Base-by-base conservation (phyloP, 108 stramenopile species). In the Nitzschia inconspicua region DNA sequence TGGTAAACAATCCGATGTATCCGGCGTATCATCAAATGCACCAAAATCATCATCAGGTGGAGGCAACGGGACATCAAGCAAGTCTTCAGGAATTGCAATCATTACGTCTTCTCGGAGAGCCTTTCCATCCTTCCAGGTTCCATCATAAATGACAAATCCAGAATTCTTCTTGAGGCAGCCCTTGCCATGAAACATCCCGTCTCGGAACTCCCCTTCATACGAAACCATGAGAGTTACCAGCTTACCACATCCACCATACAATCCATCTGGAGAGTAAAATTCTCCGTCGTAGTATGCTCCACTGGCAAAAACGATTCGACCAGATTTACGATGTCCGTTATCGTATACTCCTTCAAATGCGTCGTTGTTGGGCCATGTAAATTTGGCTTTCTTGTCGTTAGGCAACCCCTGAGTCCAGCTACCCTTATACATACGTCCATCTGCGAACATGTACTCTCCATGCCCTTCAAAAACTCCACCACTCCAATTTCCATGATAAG, bases 201-300 rank as follows among this genome's bases (percentile, higher is more conserved):
- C 30, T 10, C 24, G 11, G 47, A 66, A 76, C 0, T 53, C 53
- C 37, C 75, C 75, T 2, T 29, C 16, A 51, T 70, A 76, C 2
- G 24, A 36, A 23, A 47, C 24, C 6, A 44, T 39, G 13, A 32
- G 6, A 18, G 47, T 50, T 7, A 65, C 57, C 39, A 72, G 49
- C 10, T 24, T 57, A 3, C 63, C 71, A 20, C 60, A 24, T 42
- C 71, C 71, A 58, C 41, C 23, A 32, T 65, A 72, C 9, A 58
- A 28, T 6, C 73, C 73, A 29, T 67, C 48, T 18, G 47, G 16
- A n/a, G n/a, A n/a, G n/a, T n/a, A n/a, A 57, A 44, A 75, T 27
- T 40, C 35, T 2, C 73, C 73, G 13, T 63, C 66, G 47, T 75
- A 75, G 22, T 42, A 24, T 10, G 52, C 47, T 24, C 75, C 75